These are phyloP conservation scores for Apocynum venetum DNA, from an alignment of 257 asterid species.

Conservation along the genomic window DNA sequence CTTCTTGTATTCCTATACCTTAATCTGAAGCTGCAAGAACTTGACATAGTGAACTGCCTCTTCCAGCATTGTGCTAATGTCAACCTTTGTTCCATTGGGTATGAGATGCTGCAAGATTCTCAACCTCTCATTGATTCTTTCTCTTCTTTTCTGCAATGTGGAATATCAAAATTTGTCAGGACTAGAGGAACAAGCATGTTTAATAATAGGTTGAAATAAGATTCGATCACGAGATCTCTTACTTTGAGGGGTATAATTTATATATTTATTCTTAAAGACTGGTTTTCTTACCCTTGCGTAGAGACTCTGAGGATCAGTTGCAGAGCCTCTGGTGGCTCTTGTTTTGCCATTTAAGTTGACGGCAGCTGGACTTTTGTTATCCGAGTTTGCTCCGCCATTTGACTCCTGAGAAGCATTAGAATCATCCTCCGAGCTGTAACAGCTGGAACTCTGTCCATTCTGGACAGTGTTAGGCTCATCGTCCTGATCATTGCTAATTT, in stretches of 20 bases:
- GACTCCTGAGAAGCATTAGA: slow-evolving; percentile 43
- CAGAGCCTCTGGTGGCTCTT: slow-evolving; percentile 60
- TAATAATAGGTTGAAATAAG: no score
- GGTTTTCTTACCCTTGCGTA: slow-evolving; percentile 74
- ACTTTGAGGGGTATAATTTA: no score
- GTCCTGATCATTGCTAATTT: slow-evolving; percentile 34
- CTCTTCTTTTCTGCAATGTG: slow-evolving; percentile 71
- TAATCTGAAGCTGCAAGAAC: slow-evolving; percentile 83
- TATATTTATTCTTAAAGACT: neutral
- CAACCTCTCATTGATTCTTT: slow-evolving; percentile 77
- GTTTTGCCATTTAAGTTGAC: slow-evolving; percentile 43
- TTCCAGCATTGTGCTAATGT: slow-evolving; percentile 96
- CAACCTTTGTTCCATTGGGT: slow-evolving; percentile 93
- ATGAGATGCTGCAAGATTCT: slow-evolving; percentile 81
- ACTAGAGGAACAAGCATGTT: no score
- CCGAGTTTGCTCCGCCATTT: slow-evolving; percentile 32
- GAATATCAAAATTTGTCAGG: neutral
- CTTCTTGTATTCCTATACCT: slow-evolving; percentile 36
- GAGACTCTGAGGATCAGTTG: slow-evolving; percentile 89
- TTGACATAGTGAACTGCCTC: slow-evolving; percentile 90
- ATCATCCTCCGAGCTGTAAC: slow-evolving; percentile 50
- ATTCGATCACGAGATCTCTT: no score
- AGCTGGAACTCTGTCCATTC: slow-evolving; percentile 39
- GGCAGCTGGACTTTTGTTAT: slow-evolving; percentile 20
- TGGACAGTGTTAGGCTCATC: slow-evolving; percentile 28